These are phyloP conservation scores for Aspergillus puulaauensis DNA, from an alignment of 2,329 filamentous ascomycete species.

Conservation along the genomic window DNA sequence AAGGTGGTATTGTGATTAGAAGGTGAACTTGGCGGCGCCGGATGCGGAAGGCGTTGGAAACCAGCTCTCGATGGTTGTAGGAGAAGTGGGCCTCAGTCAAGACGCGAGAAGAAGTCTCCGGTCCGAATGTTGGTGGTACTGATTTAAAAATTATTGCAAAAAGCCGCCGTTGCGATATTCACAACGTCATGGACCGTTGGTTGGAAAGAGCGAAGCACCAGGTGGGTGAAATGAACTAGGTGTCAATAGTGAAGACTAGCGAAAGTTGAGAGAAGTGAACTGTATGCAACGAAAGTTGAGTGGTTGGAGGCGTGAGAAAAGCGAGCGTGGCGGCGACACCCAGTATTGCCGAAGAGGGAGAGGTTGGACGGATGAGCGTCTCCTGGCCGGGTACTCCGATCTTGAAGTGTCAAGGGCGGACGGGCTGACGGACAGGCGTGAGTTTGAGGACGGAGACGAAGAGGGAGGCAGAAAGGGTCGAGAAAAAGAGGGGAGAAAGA, in stretches of 20 bases:
- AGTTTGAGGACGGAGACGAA: conserved; percentile 7
- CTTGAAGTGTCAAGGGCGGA: conserved; percentile 1
- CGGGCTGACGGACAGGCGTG: neutral
- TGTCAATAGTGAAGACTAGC: conserved; percentile 11
- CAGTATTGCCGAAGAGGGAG: conserved; percentile 28
- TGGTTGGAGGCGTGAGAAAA: conserved; percentile 19
- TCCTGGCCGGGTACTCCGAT: conserved; percentile 4
- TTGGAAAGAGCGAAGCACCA: conserved; percentile 15
- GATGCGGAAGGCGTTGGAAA: conserved; percentile 33
- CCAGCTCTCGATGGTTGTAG: conserved; percentile 10
- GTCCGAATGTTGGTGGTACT: neutral
- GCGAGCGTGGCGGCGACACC: conserved; percentile 35
- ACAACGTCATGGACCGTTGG: conserved; percentile 23
- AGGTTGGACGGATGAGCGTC: conserved; percentile 9
- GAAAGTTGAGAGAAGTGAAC: conserved; percentile 15
- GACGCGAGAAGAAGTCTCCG: conserved; percentile 7
- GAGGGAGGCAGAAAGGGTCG: conserved; percentile 5
- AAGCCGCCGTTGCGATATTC: conserved; percentile 15
- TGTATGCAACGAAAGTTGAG: conserved; percentile 18
- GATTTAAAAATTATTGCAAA: conserved; percentile 7
- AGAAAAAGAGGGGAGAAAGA: conserved; percentile 8
- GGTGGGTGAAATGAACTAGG: conserved; percentile 17
- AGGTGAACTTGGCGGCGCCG: conserved; percentile 33
- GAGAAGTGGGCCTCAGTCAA: conserved; percentile 12
- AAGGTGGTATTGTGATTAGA: conserved; percentile 31